A percentile compares a stretch with the other conserved stretches of the same genome.
phyloP scores from a whole-genome alignment of 306 rosid genomes.

The Comarum palustre region DNA sequence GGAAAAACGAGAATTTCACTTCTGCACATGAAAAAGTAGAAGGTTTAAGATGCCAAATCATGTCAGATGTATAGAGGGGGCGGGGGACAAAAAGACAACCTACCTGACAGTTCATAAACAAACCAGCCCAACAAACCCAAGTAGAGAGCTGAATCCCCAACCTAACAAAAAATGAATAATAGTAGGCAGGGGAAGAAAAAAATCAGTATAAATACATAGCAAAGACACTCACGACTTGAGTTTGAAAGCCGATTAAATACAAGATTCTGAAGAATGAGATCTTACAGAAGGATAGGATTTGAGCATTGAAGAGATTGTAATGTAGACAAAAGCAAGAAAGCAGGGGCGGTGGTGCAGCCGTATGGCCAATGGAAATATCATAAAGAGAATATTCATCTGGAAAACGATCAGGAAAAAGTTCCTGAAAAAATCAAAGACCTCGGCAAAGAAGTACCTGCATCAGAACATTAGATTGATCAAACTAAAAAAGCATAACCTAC shows the following conservation, averaged over 20 bases:
- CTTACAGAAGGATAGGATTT: conserved; percentile 88
- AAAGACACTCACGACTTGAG: background rate
- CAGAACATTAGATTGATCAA: conserved; percentile 21
- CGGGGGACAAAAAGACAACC: conserved; percentile 5
- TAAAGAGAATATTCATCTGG: conserved; percentile 75
- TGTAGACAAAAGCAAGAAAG: conserved; percentile 79
- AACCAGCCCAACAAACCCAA: conserved; percentile 82
- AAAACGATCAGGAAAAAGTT: conserved; percentile 82
- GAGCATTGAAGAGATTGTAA: conserved; percentile 65
- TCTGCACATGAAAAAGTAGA: conserved; percentile 53
- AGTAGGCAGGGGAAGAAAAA: conserved; percentile 11
- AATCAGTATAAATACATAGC: background rate
- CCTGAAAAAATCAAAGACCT: conserved; percentile 89
- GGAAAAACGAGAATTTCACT: conserved; percentile 84
- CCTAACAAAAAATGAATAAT: conserved; percentile 42
- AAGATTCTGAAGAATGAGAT: conserved; percentile 7
- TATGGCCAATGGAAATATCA: conserved; percentile 78
- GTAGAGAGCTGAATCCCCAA: conserved; percentile 86
- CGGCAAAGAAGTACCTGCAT: conserved; percentile 94
- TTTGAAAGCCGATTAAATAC: background rate
- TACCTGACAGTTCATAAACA: conserved; percentile 72
- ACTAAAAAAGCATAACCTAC: conserved; percentile 26
- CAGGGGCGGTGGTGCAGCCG: conserved; percentile 83
- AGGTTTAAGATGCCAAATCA: conserved; percentile 22
- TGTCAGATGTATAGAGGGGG: background rate